Conservation (phyloP, 2,329 filamentous ascomycete species). For the Fusarium sp. region DNA sequence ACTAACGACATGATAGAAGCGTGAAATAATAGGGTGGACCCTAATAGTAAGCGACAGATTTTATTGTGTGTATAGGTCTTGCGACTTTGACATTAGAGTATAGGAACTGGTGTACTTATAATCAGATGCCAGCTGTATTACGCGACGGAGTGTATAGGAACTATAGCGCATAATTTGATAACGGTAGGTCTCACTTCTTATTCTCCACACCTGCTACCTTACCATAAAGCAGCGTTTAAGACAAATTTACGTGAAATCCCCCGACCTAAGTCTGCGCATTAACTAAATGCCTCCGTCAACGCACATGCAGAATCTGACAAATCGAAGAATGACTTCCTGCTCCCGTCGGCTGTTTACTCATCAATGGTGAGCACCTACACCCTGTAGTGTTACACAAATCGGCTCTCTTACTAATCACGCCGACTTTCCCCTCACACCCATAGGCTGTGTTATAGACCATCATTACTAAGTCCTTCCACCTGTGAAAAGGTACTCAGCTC, state of each 20-base stretch:
- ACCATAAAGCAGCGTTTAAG: neutral
- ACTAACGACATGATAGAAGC: neutral
- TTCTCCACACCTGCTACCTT: neutral
- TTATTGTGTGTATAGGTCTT: accelerated
- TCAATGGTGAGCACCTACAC: neutral
- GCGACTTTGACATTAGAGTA: accelerated
- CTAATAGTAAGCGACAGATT: too few relatives aligned
- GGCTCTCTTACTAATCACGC: neutral
- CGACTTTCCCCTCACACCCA: neutral
- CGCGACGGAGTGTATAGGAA: accelerated
- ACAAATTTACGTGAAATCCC: neutral
- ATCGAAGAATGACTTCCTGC: too few relatives aligned
- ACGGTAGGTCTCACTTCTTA: neutral
- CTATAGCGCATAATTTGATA: too few relatives aligned
- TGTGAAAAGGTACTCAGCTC: neutral
- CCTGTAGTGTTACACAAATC: accelerated
- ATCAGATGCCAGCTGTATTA: accelerated
- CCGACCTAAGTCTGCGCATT: neutral
- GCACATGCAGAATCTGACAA: neutral
- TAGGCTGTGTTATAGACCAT: neutral
- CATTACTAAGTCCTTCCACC: neutral
- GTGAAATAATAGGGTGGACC: accelerated
- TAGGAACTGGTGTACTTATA: accelerated
- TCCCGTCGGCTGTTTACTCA: neutral
- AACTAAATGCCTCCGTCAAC: neutral